Evolutionary conservation across 768 basidiomycete species (phyloP), one percentile per base, ranked within the genome.

Genomic region (Trametes gibbosa): DNA sequence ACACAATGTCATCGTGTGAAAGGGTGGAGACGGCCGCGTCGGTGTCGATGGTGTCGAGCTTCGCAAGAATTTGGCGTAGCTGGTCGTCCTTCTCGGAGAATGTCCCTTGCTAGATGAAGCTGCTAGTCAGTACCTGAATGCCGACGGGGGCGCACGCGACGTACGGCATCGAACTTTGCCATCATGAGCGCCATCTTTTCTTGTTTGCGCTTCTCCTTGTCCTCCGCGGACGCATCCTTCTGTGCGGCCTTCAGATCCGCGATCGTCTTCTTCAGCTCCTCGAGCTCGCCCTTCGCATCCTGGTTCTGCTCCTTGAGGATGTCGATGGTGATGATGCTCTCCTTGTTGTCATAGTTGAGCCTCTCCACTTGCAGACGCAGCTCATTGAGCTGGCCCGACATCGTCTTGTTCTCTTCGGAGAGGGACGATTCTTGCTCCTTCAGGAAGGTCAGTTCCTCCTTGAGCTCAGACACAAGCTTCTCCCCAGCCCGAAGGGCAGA

Each of bases 131-230:
- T 34, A 29, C 39, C 3, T 29, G 32, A 23, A 45, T 1, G 23
- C 45, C 52, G 55, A 48, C 25, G 23, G 53, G 47, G 21, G 17
- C 42, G 46, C 25, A 50, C 46, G 45, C 53, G 57, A 77, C 89
- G 68, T 64, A 96, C 96, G 62, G 90, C 83, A 74, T 98, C 95
- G 66, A 99, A 96, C 73, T 96, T 95, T 58, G 96, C 93, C 96
- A 99, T 98, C 93, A 99, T 97, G 65, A 95, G 79, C 9, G 93
- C 95, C 91, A 99, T 92, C 82, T 98, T 98, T 79, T 98, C 96
- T 69, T 96, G 94, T 75, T 98, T 98, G 73, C 91, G 86, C 80
- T 93, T 97, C 80, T 99, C 97, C 77, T 95, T 98, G 72, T 98
- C 97, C 72, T 98, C 97, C 32, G 87, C 87, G 39, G 89, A 87